Evolutionary conservation across 2,329 filamentous ascomycete species (phyloP), one percentile per base, ranked within the genome.

Genomic region (Claviceps pusilla): DNA sequence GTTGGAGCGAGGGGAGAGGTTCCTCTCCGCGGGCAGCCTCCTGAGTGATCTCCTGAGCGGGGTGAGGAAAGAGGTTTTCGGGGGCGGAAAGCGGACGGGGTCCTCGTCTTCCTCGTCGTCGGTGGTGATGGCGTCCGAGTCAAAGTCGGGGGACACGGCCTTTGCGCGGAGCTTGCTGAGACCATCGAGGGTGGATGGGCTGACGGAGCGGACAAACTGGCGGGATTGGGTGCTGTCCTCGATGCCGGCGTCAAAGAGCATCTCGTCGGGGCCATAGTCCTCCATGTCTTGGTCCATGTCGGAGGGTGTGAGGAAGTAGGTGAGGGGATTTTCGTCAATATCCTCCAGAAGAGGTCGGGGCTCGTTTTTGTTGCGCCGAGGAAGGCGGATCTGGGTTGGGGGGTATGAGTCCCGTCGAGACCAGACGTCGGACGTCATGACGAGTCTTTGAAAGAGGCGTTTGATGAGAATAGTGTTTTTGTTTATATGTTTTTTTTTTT

Each of bases 211-310:
- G 52, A 79, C 68, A 45, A 74, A 69, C 16, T 73, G 70, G 33
- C 66, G 63, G 3, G 74, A 73, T 4, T 69, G 69, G 56, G 67
- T 72, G 53, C 68, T 63, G 59, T 76, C 72, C 61, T 80, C 76
- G 62, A 81, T 81, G 54, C 78, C 77, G 42, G 78, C 78, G 61
- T 80, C 77, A 59, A 78, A 75, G 58, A 77, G 75, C 66, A 76
- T 68, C 63, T 75, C 71, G 58, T 68, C 68, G 48, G 69, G 64
- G 45, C 71, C 71, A 31, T 71, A 63, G 35, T 73, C 65, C 37
- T 67, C 60, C 39, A 68, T 69, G 12, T 69, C 64, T 28, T 71
- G 69, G 24, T 74, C 70, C 11, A 70, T 61, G 11, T 68, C 66
- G 0, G 71, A 68, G 1, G 77, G 74, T 1, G 76, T 78, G 46